Base-by-base conservation (phyloP, 2,329 filamentous ascomycete genomes). In the Penicillium sp. region DNA sequence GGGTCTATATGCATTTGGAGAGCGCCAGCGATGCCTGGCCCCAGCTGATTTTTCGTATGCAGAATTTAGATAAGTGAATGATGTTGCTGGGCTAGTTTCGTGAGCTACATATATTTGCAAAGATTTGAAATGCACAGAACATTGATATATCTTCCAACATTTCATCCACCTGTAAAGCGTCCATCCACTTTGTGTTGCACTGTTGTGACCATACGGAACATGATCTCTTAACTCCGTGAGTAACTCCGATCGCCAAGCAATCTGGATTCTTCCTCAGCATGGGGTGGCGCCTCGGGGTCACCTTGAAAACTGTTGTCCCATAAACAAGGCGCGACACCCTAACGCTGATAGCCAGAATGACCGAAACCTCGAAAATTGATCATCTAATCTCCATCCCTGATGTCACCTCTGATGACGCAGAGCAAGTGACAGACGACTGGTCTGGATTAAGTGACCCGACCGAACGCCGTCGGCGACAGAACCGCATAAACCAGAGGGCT, bases 1-100 rank as follows among this genome's bases (percentile, higher is more conserved):
- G 48, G 78, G 79, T 0, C n/a, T 81, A 13, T 81, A 80, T 64
- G 68, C 75, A 1, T 78, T 76, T 62, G 78, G 76, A 4, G 72
- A 77, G 41, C 62, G 73, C 19, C 73, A 80, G 53, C 67, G 70
- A 19, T 77, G 74, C 36, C 63, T 78, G 8, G 65, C 61, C 4
- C 77, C 77, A 1, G 78, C 78, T 0, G 76, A 79, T 50, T 80
- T 80, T 60, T 61, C 60, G 17, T 75, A 73, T 63, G 74, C 67
- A 3, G 59, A 69, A 31, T 66, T 67, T 33, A 44, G 9, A 49
- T 60, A 53, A 35, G 15, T 17, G 2, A 23, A 21, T 9, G 2
- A 6, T 45, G 7, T 5, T 21, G n/a, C 12, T 31, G 4, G 12
- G 9, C 2, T 12, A 6, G 2, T 21, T 19, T 15, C 10, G 12